Conservation (phyloP, 2,329 filamentous ascomycete genomes). For the Blastomyces gilchristii region DNA sequence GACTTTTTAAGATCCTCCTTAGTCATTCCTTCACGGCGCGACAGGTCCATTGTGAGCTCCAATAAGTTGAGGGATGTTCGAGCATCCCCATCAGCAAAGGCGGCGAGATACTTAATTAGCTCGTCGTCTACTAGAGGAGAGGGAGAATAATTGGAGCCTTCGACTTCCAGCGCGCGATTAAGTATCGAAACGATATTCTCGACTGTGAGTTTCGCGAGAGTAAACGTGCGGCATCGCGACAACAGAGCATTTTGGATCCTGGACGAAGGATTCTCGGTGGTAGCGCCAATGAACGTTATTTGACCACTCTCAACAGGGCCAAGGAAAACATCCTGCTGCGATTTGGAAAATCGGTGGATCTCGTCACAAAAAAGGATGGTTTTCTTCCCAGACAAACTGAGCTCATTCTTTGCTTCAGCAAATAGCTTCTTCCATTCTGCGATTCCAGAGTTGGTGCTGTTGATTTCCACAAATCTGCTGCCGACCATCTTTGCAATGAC, state of each 20-base stretch:
- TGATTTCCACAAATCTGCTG: slow-evolving; percentile 87
- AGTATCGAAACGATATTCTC: slow-evolving; percentile 66
- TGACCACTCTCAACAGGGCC: slow-evolving; percentile 84
- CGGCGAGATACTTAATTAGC: slow-evolving; percentile 68
- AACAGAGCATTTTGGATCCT: slow-evolving; percentile 80
- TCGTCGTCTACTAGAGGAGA: slow-evolving; percentile 59
- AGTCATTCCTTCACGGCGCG: slow-evolving; percentile 54
- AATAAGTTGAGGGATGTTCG: slow-evolving; percentile 86
- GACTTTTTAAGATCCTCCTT: slow-evolving; percentile 67
- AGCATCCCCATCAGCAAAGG: slow-evolving; percentile 85
- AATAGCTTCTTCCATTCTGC: slow-evolving; percentile 90
- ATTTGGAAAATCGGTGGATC: slow-evolving; percentile 83
- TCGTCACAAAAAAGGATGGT: slow-evolving; percentile 98
- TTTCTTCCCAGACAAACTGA: slow-evolving; percentile 69
- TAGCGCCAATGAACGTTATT: slow-evolving; percentile 86
- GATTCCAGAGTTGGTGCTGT: slow-evolving; percentile 80
- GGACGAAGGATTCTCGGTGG: slow-evolving; percentile 94
- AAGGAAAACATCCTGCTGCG: slow-evolving; percentile 90
- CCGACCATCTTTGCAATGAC: slow-evolving; percentile 76
- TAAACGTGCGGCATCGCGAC: slow-evolving; percentile 85
- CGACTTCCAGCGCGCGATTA: slow-evolving; percentile 57
- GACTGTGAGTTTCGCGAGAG: slow-evolving; percentile 61
- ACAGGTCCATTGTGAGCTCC: slow-evolving; percentile 74
- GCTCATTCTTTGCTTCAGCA: slow-evolving; percentile 68
- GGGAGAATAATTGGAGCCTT: slow-evolving; percentile 44